Conservation (phyloP, 805 yeast genomes). For the Saccharomycopsis sp. region DNA sequence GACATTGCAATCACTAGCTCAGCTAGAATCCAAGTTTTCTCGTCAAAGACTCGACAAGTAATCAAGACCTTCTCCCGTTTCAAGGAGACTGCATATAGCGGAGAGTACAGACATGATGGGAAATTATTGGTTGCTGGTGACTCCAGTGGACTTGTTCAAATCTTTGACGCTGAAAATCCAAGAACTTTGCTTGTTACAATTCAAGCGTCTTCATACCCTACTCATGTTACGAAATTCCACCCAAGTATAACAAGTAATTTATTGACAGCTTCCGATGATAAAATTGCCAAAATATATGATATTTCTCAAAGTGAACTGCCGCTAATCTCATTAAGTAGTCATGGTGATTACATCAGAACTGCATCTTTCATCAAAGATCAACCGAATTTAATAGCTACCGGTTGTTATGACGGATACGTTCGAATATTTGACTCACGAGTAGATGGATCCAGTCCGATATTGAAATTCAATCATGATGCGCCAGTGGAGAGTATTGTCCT, state of each 20-base stretch:
- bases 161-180: constrained; percentile 78
- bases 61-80: constrained; percentile 79
- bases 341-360: constrained; percentile 82
- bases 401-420: constrained; percentile 86
- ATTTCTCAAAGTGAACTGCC: constrained; percentile 75
- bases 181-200: constrained; percentile 73
- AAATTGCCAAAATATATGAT: constrained; percentile 79
- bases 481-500: constrained; percentile 86
- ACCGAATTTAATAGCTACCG: constrained; percentile 78
- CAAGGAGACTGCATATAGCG: constrained; percentile 87
- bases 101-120: constrained; percentile 89
- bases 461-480: constrained; percentile 60
- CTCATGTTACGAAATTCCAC: constrained; percentile 91
- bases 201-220: constrained; percentile 78
- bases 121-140: constrained; percentile 90
- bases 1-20: constrained; percentile 93
- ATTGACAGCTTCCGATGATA: constrained; percentile 87
- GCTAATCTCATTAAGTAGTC: constrained; percentile 47
- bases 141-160: constrained; percentile 87
- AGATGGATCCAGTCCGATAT: constrained; percentile 37
- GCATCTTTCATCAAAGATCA: constrained; percentile 71
- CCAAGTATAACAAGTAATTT: constrained; percentile 67
- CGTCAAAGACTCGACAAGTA: constrained; percentile 91
- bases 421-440: constrained; percentile 78
- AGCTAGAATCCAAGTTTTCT: constrained; percentile 85